phyloP scores from a whole-genome alignment of 257 asterid species.

The Knoxia roxburghii region DNA sequence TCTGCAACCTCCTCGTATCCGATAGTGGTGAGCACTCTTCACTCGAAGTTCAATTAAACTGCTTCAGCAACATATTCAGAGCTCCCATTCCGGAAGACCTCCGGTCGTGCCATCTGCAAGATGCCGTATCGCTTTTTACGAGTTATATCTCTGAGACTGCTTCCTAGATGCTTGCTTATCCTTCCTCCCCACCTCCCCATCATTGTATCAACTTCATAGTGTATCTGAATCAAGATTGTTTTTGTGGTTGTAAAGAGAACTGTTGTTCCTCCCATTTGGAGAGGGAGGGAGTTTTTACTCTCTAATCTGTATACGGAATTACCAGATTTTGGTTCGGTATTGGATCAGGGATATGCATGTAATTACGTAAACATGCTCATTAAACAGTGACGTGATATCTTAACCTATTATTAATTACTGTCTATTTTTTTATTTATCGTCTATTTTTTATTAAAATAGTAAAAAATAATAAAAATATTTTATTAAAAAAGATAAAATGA shows the following conservation, averaged over 20 bases:
- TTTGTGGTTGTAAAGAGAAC: not conserved
- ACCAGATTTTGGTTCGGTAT: too few relatives aligned
- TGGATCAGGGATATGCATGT: too few relatives aligned
- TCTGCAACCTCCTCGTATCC: conserved; percentile 62
- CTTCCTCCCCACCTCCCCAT: not conserved
- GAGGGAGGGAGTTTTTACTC: too few relatives aligned
- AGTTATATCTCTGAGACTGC: conserved; percentile 54
- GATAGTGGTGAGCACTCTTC: conserved; percentile 40
- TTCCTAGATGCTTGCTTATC: conserved; percentile 14
- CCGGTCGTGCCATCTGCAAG: conserved; percentile 72
- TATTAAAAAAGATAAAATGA: too few relatives aligned
- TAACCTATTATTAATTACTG: too few relatives aligned
- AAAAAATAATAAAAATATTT: too few relatives aligned
- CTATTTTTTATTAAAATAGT: too few relatives aligned
- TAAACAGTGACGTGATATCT: too few relatives aligned
- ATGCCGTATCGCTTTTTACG: conserved; percentile 59
- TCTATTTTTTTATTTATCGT: too few relatives aligned
- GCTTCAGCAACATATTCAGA: conserved; percentile 57
- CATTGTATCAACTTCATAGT: not conserved
- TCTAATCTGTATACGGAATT: too few relatives aligned
- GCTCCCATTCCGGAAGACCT: conserved; percentile 81
- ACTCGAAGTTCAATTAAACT: conserved; percentile 55
- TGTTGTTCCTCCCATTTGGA: not conserved
- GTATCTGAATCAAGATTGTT: too few relatives aligned
- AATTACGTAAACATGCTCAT: too few relatives aligned